Percentiles rank a stretch among this genome's conserved stretches.
phyloP scores from a whole-genome alignment of 2,329 filamentous ascomycete genomes.

The Aureobasidium sp. region DNA sequence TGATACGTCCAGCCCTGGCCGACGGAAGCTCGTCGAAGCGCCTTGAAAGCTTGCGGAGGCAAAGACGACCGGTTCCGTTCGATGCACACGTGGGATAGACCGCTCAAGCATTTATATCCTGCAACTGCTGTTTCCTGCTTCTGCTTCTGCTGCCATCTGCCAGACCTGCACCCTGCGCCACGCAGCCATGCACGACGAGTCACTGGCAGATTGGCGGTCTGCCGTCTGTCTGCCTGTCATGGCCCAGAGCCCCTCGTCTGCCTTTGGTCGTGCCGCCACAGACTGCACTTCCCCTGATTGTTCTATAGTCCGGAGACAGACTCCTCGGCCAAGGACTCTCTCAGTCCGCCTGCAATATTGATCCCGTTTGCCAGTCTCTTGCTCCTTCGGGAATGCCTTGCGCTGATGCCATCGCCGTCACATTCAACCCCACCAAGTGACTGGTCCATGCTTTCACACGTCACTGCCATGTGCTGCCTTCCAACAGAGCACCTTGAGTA shows the following conservation, averaged over 20 bases:
- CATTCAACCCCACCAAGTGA: not conserved
- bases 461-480: not conserved
- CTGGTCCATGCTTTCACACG: slow-evolving; percentile 2
- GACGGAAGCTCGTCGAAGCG: slow-evolving; percentile 8
- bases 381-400: not conserved
- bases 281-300: not conserved
- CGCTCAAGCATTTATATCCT: not conserved
- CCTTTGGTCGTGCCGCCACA: not conserved
- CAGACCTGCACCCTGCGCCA: not conserved
- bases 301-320: not conserved
- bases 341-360: not conserved
- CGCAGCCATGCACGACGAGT: slow-evolving; percentile 11
- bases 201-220: slow-evolving; percentile 10
- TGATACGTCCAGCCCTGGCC: not conserved
- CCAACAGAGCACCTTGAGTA: not conserved
- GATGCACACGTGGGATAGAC: slow-evolving; percentile 1
- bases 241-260: not conserved
- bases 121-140: not conserved
- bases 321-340: not conserved
- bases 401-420: slow-evolving; percentile 4
- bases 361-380: not conserved
- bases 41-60: slow-evolving; percentile 11
- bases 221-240: not conserved
- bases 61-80: not conserved
- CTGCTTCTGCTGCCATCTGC: not conserved